A percentile compares a stretch with the other conserved stretches of the same genome.
Conservation (phyloP, 2,329 filamentous ascomycete species). For the Calonectria naviculata region DNA sequence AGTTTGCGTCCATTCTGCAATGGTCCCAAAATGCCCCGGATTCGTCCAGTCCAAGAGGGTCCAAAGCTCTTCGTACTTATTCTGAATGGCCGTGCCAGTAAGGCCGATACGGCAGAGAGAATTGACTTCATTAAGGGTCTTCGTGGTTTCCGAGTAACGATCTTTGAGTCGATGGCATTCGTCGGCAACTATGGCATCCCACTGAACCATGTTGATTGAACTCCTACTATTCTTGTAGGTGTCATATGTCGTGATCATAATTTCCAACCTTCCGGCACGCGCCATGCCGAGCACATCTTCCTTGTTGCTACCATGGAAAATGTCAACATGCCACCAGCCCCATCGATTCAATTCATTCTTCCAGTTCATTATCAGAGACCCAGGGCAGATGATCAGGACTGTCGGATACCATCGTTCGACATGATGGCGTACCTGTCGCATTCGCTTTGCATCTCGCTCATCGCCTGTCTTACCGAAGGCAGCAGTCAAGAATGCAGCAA, state of each 20-base stretch:
- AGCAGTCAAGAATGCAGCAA: slow-evolving; percentile 89
- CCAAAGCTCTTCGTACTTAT: slow-evolving; percentile 98
- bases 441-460: slow-evolving; percentile 84
- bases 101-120: slow-evolving; percentile 91
- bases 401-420: slow-evolving; percentile 77
- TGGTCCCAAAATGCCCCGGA: slow-evolving; percentile 74
- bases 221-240: slow-evolving; percentile 86
- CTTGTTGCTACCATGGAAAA: slow-evolving; percentile 78
- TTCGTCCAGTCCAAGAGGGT: slow-evolving; percentile 97
- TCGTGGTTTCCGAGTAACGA: slow-evolving; percentile 78
- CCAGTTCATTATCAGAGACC: slow-evolving; percentile 92
- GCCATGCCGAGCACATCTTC: slow-evolving; percentile 80
- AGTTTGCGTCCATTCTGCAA: slow-evolving; percentile 80
- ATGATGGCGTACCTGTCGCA: slow-evolving; percentile 83
- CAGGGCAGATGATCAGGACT: slow-evolving; percentile 88
- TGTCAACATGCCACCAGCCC: slow-evolving; percentile 95
- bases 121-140: slow-evolving; percentile 91
- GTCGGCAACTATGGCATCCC: slow-evolving; percentile 95
- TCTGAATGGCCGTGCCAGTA: slow-evolving; percentile 96
- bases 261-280: slow-evolving; percentile 80
- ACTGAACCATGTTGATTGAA: slow-evolving; percentile 83
- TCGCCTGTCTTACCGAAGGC: slow-evolving; percentile 96
- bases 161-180: slow-evolving; percentile 95
- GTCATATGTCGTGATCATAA: slow-evolving; percentile 93
- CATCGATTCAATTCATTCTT: slow-evolving; percentile 85